These are phyloP conservation scores for Syzygium oleosum DNA, from an alignment of 345 rosid genomes.

Conservation along the genomic window DNA sequence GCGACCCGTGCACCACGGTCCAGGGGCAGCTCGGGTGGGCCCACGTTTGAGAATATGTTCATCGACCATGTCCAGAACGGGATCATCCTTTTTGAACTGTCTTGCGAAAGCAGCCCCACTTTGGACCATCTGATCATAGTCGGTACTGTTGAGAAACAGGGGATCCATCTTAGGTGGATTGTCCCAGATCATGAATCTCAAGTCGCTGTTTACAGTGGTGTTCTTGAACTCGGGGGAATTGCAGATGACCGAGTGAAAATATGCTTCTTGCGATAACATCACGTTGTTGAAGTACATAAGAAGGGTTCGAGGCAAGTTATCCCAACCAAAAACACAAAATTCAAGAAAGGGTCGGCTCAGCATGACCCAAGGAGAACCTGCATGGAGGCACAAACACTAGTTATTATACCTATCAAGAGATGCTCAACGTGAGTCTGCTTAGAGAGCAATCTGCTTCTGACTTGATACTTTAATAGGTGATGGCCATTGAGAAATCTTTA, in stretches of 20 bases:
- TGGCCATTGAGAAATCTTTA: conserved; percentile 13
- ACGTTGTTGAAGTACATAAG: conserved; percentile 94
- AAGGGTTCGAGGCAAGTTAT: conserved; percentile 77
- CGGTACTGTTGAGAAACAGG: conserved; percentile 48
- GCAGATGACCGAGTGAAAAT: conserved; percentile 92
- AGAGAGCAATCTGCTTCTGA: not conserved
- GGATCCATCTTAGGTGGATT: conserved; percentile 98
- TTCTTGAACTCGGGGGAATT: conserved; percentile 80
- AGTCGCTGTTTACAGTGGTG: conserved; percentile 74
- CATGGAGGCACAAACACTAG: not conserved
- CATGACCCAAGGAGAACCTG: conserved; percentile 93
- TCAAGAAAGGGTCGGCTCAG: conserved; percentile 82
- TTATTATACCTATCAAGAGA: not conserved
- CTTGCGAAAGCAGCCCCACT: conserved; percentile 93
- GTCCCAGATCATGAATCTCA: conserved; percentile 93
- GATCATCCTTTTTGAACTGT: conserved; percentile 66
- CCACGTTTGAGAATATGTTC: conserved; percentile 69
- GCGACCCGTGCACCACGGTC: conserved; percentile 90
- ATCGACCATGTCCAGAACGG: conserved; percentile 66
- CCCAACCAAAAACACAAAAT: conserved; percentile 93
- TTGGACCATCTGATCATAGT: conserved; percentile 59
- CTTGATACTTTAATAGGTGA: not conserved
- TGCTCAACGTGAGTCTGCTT: not conserved
- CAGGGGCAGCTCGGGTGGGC: conserved; percentile 44
- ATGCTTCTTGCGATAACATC: conserved; percentile 76